Evolutionary conservation across 1,284 basidiomycete genomes (phyloP).

Genomic region (Leccinum brunneo-olivaceum): DNA sequence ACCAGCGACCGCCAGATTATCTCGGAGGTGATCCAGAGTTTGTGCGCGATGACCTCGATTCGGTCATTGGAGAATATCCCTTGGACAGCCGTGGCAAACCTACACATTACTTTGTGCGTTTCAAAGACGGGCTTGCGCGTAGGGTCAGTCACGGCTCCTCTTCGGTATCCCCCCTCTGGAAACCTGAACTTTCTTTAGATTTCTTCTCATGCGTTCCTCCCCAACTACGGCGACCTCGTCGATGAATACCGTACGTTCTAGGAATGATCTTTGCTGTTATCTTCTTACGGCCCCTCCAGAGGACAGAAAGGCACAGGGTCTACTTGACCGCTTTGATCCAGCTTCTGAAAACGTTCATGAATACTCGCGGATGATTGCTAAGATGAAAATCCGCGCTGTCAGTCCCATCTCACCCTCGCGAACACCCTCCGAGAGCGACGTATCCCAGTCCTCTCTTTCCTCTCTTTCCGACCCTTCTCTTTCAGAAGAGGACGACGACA

Average conservation of each 20-base stretch:
- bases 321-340: slow-evolving; percentile 54
- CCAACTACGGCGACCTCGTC: slow-evolving; percentile 41
- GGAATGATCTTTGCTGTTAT: slow-evolving; percentile 3
- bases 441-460: slow-evolving; percentile 6
- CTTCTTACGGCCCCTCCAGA: slow-evolving; percentile 30
- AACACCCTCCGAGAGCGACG: slow-evolving; percentile 8
- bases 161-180: not conserved
- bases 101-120: slow-evolving; percentile 56
- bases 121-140: slow-evolving; percentile 49
- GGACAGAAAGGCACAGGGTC: slow-evolving; percentile 35
- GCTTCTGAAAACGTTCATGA: slow-evolving; percentile 52
- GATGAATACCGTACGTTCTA: slow-evolving; percentile 48
- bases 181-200: slow-evolving; percentile 31
- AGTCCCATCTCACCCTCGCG: slow-evolving; percentile 4
- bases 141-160: slow-evolving; percentile 37
- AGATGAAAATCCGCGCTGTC: slow-evolving; percentile 22
- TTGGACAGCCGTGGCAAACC: slow-evolving; percentile 25
- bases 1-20: slow-evolving; percentile 32
- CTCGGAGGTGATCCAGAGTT: slow-evolving; percentile 31
- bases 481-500: slow-evolving; percentile 25
- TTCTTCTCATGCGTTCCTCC: slow-evolving; percentile 33
- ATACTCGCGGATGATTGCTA: slow-evolving; percentile 44
- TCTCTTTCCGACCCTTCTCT: slow-evolving; percentile 14
- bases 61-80: slow-evolving; percentile 54
- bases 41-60: slow-evolving; percentile 33